These are phyloP conservation scores for Heterobasidion occidentale DNA, from an alignment of 1,284 basidiomycete genomes.

Conservation along the genomic window DNA sequence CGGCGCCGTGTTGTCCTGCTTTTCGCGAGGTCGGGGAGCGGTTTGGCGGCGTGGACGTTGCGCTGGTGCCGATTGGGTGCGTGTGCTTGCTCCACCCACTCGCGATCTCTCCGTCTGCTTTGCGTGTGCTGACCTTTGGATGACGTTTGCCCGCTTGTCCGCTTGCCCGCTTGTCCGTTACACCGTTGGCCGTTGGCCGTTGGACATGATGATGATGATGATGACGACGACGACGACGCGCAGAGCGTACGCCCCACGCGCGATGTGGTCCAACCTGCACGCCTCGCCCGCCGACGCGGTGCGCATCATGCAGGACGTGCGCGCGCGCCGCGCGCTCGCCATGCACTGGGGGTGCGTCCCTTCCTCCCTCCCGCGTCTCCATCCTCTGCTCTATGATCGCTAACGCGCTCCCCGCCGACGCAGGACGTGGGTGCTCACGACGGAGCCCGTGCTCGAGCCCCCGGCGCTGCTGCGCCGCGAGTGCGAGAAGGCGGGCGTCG, in stretches of 20 bases:
- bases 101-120: not conserved
- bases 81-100: slow-evolving; percentile 9
- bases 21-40: slow-evolving; percentile 59
- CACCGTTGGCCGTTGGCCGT: too few species aligned
- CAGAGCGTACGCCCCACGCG: slow-evolving; percentile 55
- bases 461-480: slow-evolving; percentile 43
- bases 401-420: slow-evolving; percentile 1
- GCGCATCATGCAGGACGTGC: slow-evolving; percentile 53
- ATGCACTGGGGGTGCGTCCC: slow-evolving; percentile 61
- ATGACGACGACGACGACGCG: too few species aligned
- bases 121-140: not conserved
- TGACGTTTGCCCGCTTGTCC: slow-evolving; percentile 7
- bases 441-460: slow-evolving; percentile 52
- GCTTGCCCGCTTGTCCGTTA: slow-evolving; percentile 6
- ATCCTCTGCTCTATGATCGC: not conserved
- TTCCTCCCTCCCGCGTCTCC: not conserved
- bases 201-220: too few species aligned
- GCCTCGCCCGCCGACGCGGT: slow-evolving; percentile 58
- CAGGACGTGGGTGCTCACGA: slow-evolving; percentile 43
- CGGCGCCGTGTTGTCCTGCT: slow-evolving; percentile 53
- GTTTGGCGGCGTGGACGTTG: slow-evolving; percentile 54
- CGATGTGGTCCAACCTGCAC: slow-evolving; percentile 52
- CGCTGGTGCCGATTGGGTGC: slow-evolving; percentile 61
- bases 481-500: slow-evolving; percentile 39
- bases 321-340: slow-evolving; percentile 47